A percentile compares a stretch with the other conserved stretches of the same genome.
Evolutionary conservation across 2,329 filamentous ascomycete species (phyloP).

Genomic region (Alternaria conjuncta): DNA sequence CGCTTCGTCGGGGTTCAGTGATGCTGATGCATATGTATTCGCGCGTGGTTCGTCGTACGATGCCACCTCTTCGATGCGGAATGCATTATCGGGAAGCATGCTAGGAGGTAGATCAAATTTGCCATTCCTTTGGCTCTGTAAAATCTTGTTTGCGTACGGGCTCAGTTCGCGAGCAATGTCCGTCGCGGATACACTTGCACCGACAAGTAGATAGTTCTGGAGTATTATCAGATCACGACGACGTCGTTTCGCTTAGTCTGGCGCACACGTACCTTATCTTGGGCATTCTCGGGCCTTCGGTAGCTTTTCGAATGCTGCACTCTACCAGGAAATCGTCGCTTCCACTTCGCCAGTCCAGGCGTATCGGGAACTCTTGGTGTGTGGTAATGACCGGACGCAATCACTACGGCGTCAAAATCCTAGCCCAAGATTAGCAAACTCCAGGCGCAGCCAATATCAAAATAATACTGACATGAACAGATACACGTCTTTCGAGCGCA

Average conservation of each 20-base stretch:
- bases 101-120: slow-evolving; percentile 63
- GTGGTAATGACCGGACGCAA: slow-evolving; percentile 64
- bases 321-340: slow-evolving; percentile 52
- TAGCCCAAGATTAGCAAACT: slow-evolving; percentile 15
- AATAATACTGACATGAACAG: slow-evolving; percentile 1
- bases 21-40: background rate
- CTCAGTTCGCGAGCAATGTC: slow-evolving; percentile 63
- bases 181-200: slow-evolving; percentile 61
- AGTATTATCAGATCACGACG: background rate
- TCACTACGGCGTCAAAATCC: slow-evolving; percentile 59
- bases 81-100: slow-evolving; percentile 61
- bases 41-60: slow-evolving; percentile 50
- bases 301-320: slow-evolving; percentile 62
- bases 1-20: slow-evolving; percentile 30
- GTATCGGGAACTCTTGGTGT: slow-evolving; percentile 58
- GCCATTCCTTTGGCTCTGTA: slow-evolving; percentile 66
- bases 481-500: slow-evolving; percentile 8
- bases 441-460: accelerated
- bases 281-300: slow-evolving; percentile 54
- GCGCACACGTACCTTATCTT: slow-evolving; percentile 53
- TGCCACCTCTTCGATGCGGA: slow-evolving; percentile 60
- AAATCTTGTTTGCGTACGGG: slow-evolving; percentile 53
- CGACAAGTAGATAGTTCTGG: slow-evolving; percentile 61
- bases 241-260: background rate
- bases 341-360: slow-evolving; percentile 56